Evolutionary conservation across 768 basidiomycete genomes (phyloP), one percentile per base, ranked within the genome.

Genomic region (Agaricus sinodeliciosus): DNA sequence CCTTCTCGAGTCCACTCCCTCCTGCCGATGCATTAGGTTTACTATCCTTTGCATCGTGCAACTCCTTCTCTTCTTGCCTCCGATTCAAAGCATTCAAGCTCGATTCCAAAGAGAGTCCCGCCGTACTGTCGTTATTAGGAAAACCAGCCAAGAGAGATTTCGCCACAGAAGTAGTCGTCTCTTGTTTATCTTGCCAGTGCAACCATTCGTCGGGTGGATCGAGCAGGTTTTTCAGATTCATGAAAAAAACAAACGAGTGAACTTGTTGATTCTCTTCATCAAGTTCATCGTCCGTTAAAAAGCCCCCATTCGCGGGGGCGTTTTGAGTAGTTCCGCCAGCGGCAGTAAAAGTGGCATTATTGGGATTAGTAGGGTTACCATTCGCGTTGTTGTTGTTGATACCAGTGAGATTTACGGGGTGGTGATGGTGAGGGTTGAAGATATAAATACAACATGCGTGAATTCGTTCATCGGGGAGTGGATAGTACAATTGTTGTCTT

Each of bases 361-460:
- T 3, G 48, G 53, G 12, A 49, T 48, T 28, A 43, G 46, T n/a
- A 22, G 25, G 25, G 16, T 40, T 49, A 16, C 22, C 25, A 49
- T 26, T 22, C 22, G 22, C 22, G 22, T 22, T 22, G 22, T 22
- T 49, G 25, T 27, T 40, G 18, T 49, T 49, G 15, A 9, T 26
- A 49, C 22, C 37, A 27, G 37, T 65, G 36, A 39, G 18, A 25
- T 37, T 31, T 2, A 11, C 11, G 7, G 31, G 36, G 5, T 36
- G 37, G 27, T 50, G 49, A 31, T 61, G 62, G 19, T 67, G 61
- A 15, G 73, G 73, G 44, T 75, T 69, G 61, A 72, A 71, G 45
- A 79, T 68, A 54, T 76, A 76, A 13, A 77, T 56, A 56, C 73
- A 77, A 57, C 75, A 78, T 4, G 73, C 74, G 43, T 76, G 74